A percentile compares a stretch with the other conserved stretches of the same genome.
Evolutionary conservation across 306 rosid genomes (phyloP).

Genomic region (Gastrolobium bilobum): DNA sequence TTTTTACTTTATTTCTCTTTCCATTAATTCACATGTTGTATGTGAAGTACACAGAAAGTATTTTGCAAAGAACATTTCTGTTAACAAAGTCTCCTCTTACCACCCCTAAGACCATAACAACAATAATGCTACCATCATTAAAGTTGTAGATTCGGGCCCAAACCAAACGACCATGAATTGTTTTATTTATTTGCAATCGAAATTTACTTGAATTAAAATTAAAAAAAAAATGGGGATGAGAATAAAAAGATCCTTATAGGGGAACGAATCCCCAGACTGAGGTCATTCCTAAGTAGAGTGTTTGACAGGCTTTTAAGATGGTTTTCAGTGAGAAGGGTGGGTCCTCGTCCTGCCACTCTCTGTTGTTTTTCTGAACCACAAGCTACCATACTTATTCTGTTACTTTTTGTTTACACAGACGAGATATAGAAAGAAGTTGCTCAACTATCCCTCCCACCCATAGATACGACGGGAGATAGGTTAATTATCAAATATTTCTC

Average conservation of each 20-base stretch:
- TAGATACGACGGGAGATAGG: neutral
- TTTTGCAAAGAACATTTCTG: neutral
- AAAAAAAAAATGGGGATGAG: neutral
- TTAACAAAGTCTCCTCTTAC: neutral
- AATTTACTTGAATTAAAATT: neutral
- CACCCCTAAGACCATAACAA: neutral
- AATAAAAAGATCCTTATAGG: neutral
- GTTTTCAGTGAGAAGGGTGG: conserved; percentile 45
- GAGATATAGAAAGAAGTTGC: neutral
- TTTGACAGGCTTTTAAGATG: conserved; percentile 71
- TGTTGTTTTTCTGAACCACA: conserved; percentile 6
- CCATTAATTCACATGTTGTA: neutral
- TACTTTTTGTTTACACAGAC: neutral
- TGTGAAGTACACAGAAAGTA: neutral
- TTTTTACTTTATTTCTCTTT: neutral
- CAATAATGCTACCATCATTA: neutral
- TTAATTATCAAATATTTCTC: neutral
- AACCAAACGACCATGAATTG: neutral
- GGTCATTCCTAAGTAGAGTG: conserved; percentile 57
- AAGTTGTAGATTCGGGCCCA: neutral
- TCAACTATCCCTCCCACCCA: neutral
- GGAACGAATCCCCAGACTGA: conserved; percentile 58
- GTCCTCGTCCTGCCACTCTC: neutral
- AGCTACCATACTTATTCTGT: too few species aligned
- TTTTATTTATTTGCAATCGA: neutral